Conservation (phyloP, 2,329 filamentous ascomycete genomes). For the Graphilbum sp. region DNA sequence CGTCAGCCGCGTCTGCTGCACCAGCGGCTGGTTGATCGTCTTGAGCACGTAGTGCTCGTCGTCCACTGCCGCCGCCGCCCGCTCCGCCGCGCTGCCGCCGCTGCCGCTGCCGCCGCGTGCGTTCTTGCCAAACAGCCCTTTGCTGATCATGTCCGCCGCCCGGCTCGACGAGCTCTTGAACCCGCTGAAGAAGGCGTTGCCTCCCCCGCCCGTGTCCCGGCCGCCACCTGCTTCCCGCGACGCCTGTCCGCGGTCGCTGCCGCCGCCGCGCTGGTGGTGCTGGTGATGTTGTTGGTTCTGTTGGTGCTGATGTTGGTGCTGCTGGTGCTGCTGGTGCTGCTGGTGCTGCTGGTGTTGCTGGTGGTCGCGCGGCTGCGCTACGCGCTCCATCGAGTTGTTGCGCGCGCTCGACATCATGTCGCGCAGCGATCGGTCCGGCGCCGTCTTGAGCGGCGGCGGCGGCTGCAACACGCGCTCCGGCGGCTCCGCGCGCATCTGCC, state of each 20-base stretch:
- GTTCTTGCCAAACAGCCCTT: constrained; percentile 68
- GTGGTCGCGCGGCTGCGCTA: constrained; percentile 7
- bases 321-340: too few species aligned
- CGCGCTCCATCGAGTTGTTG: constrained; percentile 59
- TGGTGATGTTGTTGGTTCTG: too few species aligned
- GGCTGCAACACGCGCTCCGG: constrained; percentile 18
- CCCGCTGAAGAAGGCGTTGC: constrained; percentile 52
- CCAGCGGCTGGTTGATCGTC: constrained; percentile 69
- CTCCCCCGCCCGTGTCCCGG: constrained; percentile 45
- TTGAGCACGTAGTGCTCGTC: constrained; percentile 74
- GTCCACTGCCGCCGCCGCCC: constrained; percentile 45
- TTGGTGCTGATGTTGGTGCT: too few species aligned
- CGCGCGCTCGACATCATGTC: constrained; percentile 52
- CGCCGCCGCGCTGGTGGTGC: too few species aligned
- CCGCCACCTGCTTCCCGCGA: too few species aligned
- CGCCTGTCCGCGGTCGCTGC: too few species aligned
- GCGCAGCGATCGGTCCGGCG: constrained; percentile 52
- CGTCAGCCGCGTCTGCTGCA: constrained; percentile 80
- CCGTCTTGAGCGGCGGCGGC: constrained; percentile 36
- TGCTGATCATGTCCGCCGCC: constrained; percentile 67
- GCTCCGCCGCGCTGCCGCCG: constrained; percentile 54
- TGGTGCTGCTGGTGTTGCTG: neutral
- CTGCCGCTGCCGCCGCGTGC: constrained; percentile 58
- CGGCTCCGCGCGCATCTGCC: constrained; percentile 12
- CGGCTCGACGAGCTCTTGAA: constrained; percentile 56